A percentile compares a stretch with the other conserved stretches of the same genome.
Conservation (phyloP, 83 land plant species). For the Picea abies region DNA sequence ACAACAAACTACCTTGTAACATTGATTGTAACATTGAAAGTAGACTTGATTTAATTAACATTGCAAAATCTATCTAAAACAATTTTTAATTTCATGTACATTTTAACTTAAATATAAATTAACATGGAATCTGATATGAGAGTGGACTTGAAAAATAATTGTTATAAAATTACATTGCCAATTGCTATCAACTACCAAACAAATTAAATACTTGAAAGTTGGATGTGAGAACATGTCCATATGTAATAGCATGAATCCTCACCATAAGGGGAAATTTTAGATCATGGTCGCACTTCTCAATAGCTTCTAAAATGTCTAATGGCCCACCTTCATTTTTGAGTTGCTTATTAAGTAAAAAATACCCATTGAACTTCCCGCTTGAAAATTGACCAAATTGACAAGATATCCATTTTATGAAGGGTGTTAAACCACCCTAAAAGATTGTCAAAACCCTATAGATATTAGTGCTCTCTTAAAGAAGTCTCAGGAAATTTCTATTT, state of each 20-base stretch:
- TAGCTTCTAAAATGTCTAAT: slow-evolving; percentile 70
- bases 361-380: not conserved
- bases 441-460: too few species aligned
- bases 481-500: too few species aligned
- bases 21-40: not conserved
- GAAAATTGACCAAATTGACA: not conserved
- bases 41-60: not conserved
- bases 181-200: not conserved
- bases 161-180: not conserved
- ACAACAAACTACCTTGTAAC: not conserved
- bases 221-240: too few species aligned
- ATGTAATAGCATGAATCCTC: not conserved
- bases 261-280: slow-evolving; percentile 66
- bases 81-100: too few species aligned
- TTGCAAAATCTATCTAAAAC: not conserved
- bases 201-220: not conserved
- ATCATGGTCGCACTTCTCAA: slow-evolving; percentile 48
- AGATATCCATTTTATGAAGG: too few species aligned
- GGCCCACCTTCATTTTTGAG: slow-evolving; percentile 46
- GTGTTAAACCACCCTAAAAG: too few species aligned
- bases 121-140: not conserved
- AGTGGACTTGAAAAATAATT: not conserved
- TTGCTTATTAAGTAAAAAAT: not conserved
- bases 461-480: too few species aligned
- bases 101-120: too few species aligned